A percentile compares a stretch with the other conserved stretches of the same genome.
Conservation (phyloP, 1,284 basidiomycete genomes). For the Anthracocystis walkeri region DNA sequence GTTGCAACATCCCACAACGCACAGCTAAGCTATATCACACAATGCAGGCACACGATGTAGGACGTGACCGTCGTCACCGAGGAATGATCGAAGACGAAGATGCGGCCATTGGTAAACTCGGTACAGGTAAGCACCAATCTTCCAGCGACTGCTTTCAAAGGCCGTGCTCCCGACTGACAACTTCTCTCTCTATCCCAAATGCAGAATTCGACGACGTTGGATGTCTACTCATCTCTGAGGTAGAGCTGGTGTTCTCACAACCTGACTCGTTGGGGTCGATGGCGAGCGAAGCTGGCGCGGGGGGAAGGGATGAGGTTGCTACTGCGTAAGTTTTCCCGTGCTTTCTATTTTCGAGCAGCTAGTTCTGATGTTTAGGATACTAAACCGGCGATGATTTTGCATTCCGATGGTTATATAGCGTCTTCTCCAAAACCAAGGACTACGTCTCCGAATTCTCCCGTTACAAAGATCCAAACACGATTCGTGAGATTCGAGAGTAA, state of each 20-base stretch:
- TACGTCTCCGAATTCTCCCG: slow-evolving; percentile 91
- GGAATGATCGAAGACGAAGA: slow-evolving; percentile 57
- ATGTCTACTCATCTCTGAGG: slow-evolving; percentile 89
- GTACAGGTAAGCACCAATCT: slow-evolving; percentile 12
- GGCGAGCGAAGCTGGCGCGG: slow-evolving; percentile 60
- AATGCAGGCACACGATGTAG: slow-evolving; percentile 41
- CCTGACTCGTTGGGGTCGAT: slow-evolving; percentile 74
- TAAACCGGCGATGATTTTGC: background rate
- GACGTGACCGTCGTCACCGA: slow-evolving; percentile 48
- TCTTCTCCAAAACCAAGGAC: slow-evolving; percentile 90
- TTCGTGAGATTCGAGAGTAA: slow-evolving; percentile 87
- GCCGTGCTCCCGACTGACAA: background rate
- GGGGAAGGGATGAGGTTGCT: slow-evolving; percentile 84
- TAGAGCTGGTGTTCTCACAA: slow-evolving; percentile 83
- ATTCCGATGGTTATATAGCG: slow-evolving; percentile 72
- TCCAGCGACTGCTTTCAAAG: background rate
- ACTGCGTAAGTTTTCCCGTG: slow-evolving; percentile 73
- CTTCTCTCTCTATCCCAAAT: background rate
- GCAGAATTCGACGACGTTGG: slow-evolving; percentile 87
- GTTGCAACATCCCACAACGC: background rate
- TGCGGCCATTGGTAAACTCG: slow-evolving; percentile 56
- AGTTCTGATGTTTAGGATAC: background rate
- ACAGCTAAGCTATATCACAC: background rate
- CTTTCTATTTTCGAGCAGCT: too few species aligned
- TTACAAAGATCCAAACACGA: slow-evolving; percentile 86